Conservation (phyloP, 192 early-diverging fungal species). For the Backusella liffmaniae region DNA sequence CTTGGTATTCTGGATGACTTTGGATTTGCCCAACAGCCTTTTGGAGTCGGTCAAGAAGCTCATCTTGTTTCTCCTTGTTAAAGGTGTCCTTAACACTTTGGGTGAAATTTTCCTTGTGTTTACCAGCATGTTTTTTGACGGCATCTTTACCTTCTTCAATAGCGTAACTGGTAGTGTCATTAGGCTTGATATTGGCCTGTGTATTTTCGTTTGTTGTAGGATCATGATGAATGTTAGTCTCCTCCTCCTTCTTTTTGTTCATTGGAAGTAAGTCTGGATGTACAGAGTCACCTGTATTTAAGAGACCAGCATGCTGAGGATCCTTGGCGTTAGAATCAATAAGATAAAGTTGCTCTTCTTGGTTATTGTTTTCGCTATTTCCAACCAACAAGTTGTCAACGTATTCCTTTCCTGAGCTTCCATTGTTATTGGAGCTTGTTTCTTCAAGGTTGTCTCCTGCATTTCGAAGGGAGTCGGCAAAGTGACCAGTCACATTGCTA, state of each 20-base stretch:
- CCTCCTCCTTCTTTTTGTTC: neutral
- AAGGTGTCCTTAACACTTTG: slow-evolving; percentile 28
- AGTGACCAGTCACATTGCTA: neutral
- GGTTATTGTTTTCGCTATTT: neutral
- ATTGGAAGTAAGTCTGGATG: neutral
- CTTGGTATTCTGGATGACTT: slow-evolving; percentile 40
- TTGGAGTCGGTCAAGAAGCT: slow-evolving; percentile 36
- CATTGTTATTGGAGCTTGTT: neutral
- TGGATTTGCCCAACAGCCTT: slow-evolving; percentile 35
- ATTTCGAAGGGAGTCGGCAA: slow-evolving; percentile 29
- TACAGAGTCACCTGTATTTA: slow-evolving; percentile 13
- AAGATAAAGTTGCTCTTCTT: neutral
- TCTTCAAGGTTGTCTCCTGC: slow-evolving; percentile 14
- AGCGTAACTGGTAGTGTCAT: too few species aligned
- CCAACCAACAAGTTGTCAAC: neutral
- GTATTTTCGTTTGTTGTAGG: neutral
- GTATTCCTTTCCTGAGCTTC: neutral
- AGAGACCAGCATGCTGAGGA: slow-evolving; percentile 3
- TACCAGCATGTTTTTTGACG: slow-evolving; percentile 1
- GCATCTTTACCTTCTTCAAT: neutral
- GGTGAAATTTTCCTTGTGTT: slow-evolving; percentile 16
- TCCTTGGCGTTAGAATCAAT: neutral
- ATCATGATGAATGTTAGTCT: neutral
- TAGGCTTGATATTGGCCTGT: neutral
- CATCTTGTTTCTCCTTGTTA: slow-evolving; percentile 30